Conservation (phyloP, 73 alveolate species). For the Tetrahymena borealis region DNA sequence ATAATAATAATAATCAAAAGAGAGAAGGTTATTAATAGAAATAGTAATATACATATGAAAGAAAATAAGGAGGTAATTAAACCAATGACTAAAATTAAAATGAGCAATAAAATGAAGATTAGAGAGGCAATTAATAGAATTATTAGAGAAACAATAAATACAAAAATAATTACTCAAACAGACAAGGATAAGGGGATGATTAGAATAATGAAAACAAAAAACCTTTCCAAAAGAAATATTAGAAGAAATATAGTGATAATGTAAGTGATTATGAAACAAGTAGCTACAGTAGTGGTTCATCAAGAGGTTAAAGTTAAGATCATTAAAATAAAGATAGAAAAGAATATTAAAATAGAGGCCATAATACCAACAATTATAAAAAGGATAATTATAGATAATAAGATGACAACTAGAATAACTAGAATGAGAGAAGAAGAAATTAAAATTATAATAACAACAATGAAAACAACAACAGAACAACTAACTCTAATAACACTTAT, state of each 20-base stretch:
- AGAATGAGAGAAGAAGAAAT: background rate
- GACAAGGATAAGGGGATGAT: background rate
- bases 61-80: background rate
- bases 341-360: background rate
- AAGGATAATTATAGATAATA: background rate
- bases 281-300: background rate
- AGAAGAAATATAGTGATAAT: background rate
- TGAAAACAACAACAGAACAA: background rate
- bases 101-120: background rate
- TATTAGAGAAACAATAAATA: background rate
- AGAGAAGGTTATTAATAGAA: background rate
- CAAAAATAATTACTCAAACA: background rate
- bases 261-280: background rate
- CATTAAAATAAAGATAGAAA: background rate
- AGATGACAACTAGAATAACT: too few species aligned
- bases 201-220: background rate
- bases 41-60: background rate
- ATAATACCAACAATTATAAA: background rate
- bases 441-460: background rate
- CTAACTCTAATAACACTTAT: background rate
- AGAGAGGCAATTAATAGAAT: background rate
- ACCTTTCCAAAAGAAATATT: background rate
- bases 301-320: background rate
- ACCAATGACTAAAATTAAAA: background rate
- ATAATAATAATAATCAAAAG: background rate